Evolutionary conservation across 495 filamentous ascomycete species (phyloP), one percentile per base, ranked within the genome.

Genomic region (Talaromyces stipitatus): DNA sequence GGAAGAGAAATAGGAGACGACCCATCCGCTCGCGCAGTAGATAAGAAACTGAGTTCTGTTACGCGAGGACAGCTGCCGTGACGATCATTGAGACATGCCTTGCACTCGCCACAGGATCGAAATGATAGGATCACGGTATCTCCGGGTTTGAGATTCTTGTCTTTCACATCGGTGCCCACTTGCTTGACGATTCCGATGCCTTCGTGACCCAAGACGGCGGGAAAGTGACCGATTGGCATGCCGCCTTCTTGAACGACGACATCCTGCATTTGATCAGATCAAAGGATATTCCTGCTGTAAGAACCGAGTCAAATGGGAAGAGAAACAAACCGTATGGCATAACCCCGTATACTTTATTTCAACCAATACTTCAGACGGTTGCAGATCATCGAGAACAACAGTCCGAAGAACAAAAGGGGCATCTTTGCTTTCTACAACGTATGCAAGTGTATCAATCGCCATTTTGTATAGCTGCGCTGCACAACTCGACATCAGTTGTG

Each of bases 121-220:
- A 78, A 77, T 33, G 66, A 70, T 26, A 79, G 68, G 58, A 48
- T 14, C 9, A 48, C 45, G 3, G 12, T 48, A 11, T 48, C 45
- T 11, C 45, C 45, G 14, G 24, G 75, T 22, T 62, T 50, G 4
- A 81, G 62, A 28, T 70, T 57, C 24, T 66, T 64, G 45, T 68
- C 64, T 24, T 71, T 71, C 36, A 77, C 73, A 0, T 52, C 58
- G 22, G 70, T 69, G 9, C 81, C 81, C n/a, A 77, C 23, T 11
- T 63, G 62, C 26, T 73, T 63, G 18, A 84, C 68, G 18, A 76
- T 59, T 6, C 81, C 81, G 2, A 73, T 71, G 28, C 80, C 80
- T 66, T 83, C 80, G 57, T 83, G 80, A 12, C 80, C 51, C 76
- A 81, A 38, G 71, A 80, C 55, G 58, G 72, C 61, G 65, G 63